phyloP scores from a whole-genome alignment of 208 protist genomes.

The Angomonas deanei region DNA sequence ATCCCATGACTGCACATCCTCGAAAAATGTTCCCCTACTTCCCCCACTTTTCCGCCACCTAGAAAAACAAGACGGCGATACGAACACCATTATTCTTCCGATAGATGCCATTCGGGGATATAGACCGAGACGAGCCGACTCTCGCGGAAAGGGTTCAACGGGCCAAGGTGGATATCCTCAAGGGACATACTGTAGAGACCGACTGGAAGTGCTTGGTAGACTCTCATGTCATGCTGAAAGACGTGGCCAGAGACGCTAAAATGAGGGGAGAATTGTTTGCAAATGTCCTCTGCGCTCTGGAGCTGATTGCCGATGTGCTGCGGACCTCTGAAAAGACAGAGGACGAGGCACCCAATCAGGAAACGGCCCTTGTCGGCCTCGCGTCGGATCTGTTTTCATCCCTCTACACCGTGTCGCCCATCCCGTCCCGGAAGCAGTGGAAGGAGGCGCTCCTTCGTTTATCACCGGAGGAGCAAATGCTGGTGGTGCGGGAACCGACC shows the following conservation, averaged over 20 bases:
- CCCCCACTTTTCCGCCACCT: too few relatives aligned
- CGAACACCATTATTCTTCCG: too few relatives aligned
- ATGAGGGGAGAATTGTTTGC: conserved; percentile 29
- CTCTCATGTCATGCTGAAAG: conserved; percentile 52
- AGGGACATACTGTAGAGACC: conserved; percentile 15
- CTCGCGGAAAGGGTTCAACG: conserved; percentile 18
- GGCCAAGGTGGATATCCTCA: conserved; percentile 18
- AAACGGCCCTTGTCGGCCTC: background rate
- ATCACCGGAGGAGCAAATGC: background rate
- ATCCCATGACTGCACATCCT: too few relatives aligned
- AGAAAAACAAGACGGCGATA: too few relatives aligned
- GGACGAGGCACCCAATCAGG: background rate
- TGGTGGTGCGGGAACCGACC: background rate
- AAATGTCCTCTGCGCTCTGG: conserved; percentile 30
- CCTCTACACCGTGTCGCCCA: conserved; percentile 6
- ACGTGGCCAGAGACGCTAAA: conserved; percentile 45
- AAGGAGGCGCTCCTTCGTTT: background rate
- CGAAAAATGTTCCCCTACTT: too few relatives aligned
- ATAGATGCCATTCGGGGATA: conserved; percentile 25
- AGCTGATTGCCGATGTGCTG: conserved; percentile 28
- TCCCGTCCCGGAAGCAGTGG: conserved; percentile 10
- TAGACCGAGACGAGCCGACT: conserved; percentile 14
- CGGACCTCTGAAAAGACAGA: conserved; percentile 2
- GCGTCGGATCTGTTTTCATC: background rate
- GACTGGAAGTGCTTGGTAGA: conserved; percentile 38